phyloP scores from a whole-genome alignment of 116 monocot genomes.

The Phalaenopsis hybrid region DNA sequence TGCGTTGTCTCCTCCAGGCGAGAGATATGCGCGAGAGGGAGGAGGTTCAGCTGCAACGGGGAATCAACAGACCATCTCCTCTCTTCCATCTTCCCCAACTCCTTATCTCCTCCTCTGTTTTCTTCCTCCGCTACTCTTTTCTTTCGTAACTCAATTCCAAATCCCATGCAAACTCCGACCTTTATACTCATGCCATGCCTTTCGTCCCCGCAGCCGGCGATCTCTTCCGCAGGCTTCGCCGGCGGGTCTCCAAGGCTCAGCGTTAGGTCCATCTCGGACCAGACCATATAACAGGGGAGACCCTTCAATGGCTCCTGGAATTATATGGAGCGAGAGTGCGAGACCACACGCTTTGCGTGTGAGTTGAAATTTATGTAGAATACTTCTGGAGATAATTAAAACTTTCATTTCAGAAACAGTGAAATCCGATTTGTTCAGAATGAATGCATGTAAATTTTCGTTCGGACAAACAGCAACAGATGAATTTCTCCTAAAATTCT shows the following conservation, averaged over 20 bases:
- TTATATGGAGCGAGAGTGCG: conserved; percentile 8
- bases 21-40: background rate
- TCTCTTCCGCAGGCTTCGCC: background rate
- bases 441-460: no score
- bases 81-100: no score
- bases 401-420: no score
- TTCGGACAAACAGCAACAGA: no score
- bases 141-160: no score
- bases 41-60: conserved; percentile 27
- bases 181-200: conserved; percentile 23
- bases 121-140: background rate
- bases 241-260: background rate
- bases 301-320: background rate
- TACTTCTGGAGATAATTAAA: no score
- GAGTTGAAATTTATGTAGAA: no score
- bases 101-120: conserved; percentile 7
- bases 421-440: no score
- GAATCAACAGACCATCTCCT: conserved; percentile 4
- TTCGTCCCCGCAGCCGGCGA: background rate
- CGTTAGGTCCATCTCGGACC: background rate
- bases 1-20: background rate
- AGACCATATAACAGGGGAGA: background rate
- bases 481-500: no score
- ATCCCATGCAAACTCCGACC: conserved; percentile 22
- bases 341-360: conserved; percentile 12